Base-by-base conservation (phyloP, 1,139 yeast species). In the Kodamaea sp. region DNA sequence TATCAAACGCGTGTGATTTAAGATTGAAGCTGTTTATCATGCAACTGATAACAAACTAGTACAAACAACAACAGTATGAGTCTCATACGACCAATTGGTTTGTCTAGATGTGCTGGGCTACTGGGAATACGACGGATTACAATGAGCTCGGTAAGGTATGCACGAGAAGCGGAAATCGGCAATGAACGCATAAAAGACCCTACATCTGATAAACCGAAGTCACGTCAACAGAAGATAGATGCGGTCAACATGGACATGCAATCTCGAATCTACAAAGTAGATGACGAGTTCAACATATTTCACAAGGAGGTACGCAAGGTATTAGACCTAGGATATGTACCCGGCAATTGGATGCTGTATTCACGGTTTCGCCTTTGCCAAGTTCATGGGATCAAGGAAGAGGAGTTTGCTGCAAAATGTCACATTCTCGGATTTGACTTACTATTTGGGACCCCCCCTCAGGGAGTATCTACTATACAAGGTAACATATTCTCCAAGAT, bases 291-390 rank as follows among this genome's bases (percentile, higher is more conserved):
- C 41, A 37, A 44, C 1, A 44, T 70, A 3, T 58, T 69, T 39
- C 47, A 57, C 37, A 18, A 39, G 7, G 31, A 35, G 1, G 63
- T 66, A 3, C 51, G 51, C 5, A 59, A 54, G 32, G 64, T 67
- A 4, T 35, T 70, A 4, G 75, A 70, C 41, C 43, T 70, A 15
- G 98, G 98, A 1, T 92, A 75, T 55, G 95, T 95, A 0, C 98
- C 98, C 0, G 98, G 98, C 0, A 90, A 95, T 22, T 92, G 98
- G 98, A 74, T 90, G 9, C 87, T 82, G 46, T 94, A 85, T 21
- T 83, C 95, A 6, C 53, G 57, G 28, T 41, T 54, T 22, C 47
- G 58, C 21, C 44, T 70, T 39, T 52, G 61, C 26, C 47, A 50
- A 23, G 34, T 60, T 2, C 68, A 68, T 43, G 46, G 39, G 3